phyloP scores from a whole-genome alignment of 2,329 filamentous ascomycete genomes.

The Tothia fuscella region DNA sequence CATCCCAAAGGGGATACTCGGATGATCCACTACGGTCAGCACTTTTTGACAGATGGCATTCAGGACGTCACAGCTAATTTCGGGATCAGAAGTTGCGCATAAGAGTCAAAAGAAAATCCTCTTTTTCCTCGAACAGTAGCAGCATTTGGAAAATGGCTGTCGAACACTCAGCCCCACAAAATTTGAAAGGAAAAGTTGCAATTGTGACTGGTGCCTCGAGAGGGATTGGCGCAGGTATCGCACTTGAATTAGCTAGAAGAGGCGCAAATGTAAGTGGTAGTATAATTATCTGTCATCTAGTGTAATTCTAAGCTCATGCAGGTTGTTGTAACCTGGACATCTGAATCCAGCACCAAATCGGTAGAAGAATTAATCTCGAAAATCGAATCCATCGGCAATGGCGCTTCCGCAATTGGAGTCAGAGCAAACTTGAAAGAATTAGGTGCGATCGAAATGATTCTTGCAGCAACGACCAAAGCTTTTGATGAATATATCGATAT shows the following conservation, averaged over 20 bases:
- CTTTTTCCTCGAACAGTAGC: too few species aligned
- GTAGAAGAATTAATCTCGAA: slow-evolving; percentile 23
- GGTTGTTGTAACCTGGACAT: slow-evolving; percentile 35
- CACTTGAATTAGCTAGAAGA: slow-evolving; percentile 34
- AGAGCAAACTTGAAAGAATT: slow-evolving; percentile 28
- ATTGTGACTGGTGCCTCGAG: slow-evolving; percentile 40
- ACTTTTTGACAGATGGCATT: too few species aligned
- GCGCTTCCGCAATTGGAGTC: slow-evolving; percentile 25
- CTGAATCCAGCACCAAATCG: slow-evolving; percentile 23
- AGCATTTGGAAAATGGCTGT: too few species aligned
- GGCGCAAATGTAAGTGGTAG: slow-evolving; percentile 31
- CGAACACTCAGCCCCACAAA: too few species aligned
- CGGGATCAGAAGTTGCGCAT: too few species aligned
- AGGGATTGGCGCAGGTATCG: slow-evolving; percentile 38
- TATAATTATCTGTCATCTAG: too few species aligned
- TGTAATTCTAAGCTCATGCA: slow-evolving; percentile 13
- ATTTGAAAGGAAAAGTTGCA: too few species aligned
- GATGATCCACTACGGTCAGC: too few species aligned
- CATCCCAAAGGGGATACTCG: too few species aligned
- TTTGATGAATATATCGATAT: slow-evolving; percentile 32
- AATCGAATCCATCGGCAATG: slow-evolving; percentile 25
- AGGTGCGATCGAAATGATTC: slow-evolving; percentile 25
- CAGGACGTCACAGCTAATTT: too few species aligned
- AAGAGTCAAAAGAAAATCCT: too few species aligned
- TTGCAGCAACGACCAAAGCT: slow-evolving; percentile 22